phyloP scores from a whole-genome alignment of 176 grass and related monocot genomes.

The Chloris gayana region DNA sequence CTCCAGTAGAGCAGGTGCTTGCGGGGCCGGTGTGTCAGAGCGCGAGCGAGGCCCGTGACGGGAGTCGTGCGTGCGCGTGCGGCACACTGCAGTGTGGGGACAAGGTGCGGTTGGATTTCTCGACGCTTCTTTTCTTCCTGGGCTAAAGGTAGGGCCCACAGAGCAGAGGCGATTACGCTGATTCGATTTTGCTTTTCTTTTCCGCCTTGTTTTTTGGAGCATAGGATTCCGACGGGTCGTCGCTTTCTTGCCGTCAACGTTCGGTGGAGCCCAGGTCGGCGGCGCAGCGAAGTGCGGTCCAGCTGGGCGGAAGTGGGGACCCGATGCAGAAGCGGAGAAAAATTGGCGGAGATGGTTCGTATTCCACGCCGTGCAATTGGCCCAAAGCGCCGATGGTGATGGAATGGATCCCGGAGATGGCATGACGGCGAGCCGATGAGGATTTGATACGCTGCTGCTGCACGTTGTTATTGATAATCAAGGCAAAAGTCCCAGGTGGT shows the following conservation, averaged over 20 bases:
- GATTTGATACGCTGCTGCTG: neutral
- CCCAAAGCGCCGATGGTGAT: neutral
- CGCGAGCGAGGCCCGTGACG: neutral
- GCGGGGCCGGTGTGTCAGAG: neutral
- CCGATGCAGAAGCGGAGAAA: neutral
- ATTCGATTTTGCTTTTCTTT: no score
- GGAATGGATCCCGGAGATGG: no score
- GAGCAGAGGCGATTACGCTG: neutral
- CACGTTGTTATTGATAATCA: no score
- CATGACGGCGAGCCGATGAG: neutral
- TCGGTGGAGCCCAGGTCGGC: neutral
- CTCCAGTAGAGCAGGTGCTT: neutral
- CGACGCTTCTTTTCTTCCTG: neutral
- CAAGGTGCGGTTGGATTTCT: neutral
- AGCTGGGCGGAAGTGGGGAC: neutral
- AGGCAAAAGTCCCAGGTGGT: no score
- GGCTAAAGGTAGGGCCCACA: neutral
- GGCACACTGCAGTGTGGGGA: neutral
- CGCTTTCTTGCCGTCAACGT: slow-evolving; percentile 4
- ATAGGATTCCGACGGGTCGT: slow-evolving; percentile 24
- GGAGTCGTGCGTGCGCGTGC: no score
- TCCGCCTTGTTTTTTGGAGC: neutral
- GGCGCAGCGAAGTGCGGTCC: slow-evolving; percentile 6
- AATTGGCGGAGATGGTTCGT: neutral
- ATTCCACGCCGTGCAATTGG: no score